Evolutionary conservation across 768 basidiomycete species (phyloP).

Genomic region (Leccinum incarnatum): DNA sequence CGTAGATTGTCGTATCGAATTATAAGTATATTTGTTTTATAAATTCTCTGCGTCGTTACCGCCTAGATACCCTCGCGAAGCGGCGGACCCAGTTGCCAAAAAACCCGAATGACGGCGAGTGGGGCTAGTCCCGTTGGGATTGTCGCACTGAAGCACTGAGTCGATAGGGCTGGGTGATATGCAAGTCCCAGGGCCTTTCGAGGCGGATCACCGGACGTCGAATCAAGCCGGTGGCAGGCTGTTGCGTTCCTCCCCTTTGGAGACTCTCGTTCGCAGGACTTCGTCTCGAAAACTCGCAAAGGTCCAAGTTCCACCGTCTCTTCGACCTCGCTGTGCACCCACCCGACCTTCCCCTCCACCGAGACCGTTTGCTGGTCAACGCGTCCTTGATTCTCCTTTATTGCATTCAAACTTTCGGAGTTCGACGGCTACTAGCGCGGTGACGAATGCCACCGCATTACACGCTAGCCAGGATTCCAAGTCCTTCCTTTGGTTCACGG

Average conservation of each 20-base stretch:
- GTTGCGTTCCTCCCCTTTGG: slow-evolving; percentile 52
- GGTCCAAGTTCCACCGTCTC: slow-evolving; percentile 2
- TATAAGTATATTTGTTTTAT: neutral
- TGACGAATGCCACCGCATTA: slow-evolving; percentile 19
- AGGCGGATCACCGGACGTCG: slow-evolving; percentile 14
- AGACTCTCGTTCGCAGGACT: slow-evolving; percentile 52
- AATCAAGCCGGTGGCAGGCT: slow-evolving; percentile 28
- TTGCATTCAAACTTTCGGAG: slow-evolving; percentile 47
- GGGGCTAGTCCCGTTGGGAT: slow-evolving; percentile 1
- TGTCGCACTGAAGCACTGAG: neutral
- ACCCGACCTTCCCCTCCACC: slow-evolving; percentile 3
- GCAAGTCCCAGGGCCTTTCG: slow-evolving; percentile 11
- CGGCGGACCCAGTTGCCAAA: neutral
- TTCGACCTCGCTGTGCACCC: slow-evolving; percentile 10
- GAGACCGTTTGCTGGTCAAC: slow-evolving; percentile 6
- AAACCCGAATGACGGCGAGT: neutral
- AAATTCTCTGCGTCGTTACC: slow-evolving; percentile 10
- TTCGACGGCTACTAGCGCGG: slow-evolving; percentile 39
- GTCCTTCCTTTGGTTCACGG: slow-evolving; percentile 29
- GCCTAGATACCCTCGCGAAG: slow-evolving; percentile 6
- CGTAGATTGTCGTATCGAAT: neutral
- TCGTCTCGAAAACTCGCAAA: slow-evolving; percentile 35
- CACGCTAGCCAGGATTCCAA: slow-evolving; percentile 17
- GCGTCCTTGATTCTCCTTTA: slow-evolving; percentile 43
- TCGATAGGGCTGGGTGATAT: slow-evolving; percentile 17